Evolutionary conservation across 768 basidiomycete genomes (phyloP), one percentile per base, ranked within the genome.

Genomic region (Fomitopsis serialis): DNA sequence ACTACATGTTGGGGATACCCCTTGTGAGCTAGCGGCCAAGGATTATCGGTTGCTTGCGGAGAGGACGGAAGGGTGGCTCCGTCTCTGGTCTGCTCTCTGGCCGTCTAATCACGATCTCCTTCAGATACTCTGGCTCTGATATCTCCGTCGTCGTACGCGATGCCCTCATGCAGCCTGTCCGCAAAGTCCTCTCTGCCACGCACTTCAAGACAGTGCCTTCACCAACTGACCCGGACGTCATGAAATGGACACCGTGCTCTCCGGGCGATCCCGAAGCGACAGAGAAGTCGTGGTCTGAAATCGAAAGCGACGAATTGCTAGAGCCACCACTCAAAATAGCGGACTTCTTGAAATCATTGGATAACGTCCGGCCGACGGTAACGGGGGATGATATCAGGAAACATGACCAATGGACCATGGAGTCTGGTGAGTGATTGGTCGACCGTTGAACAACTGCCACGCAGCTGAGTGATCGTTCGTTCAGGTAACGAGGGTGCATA

Each of bases 81-180:
- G 27, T 37, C 9, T 22, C 24, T 40, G 12, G 19, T 25, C 5
- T 45, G 7, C 9, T 5, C 4, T 27, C 7, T 9, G 21, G 9
- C 5, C 6, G 4, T 4, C 36, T 32, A 13, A 45, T 27, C n/a
- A 5, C 24, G 44, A 5, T 8, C 3, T 48, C 25, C 8, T 13
- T 21, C 58, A 84, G 84, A 0, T 97, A 91, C 68, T 92, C 94
- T 27, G 96, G 96, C 8, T 94, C 92, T 8, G 96, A 98, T 72
- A 93, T 99, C 48, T 84, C 95, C 2, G 88, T 95, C 58, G 77
- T 96, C 48, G 96, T 98, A 23, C 87, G 94, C 53, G 96, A 98
- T 64, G 95, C 96, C 0, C 79, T 99, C 58, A 99, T 98, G 96
- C 95, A 98, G 66, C 96, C 96, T 1, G 91, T 99, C 13, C 84